Percentiles rank a stretch among this genome's conserved stretches.
Evolutionary conservation across 2,329 filamentous ascomycete genomes (phyloP).

Genomic region (Stachybotrys chlorohalonatus): DNA sequence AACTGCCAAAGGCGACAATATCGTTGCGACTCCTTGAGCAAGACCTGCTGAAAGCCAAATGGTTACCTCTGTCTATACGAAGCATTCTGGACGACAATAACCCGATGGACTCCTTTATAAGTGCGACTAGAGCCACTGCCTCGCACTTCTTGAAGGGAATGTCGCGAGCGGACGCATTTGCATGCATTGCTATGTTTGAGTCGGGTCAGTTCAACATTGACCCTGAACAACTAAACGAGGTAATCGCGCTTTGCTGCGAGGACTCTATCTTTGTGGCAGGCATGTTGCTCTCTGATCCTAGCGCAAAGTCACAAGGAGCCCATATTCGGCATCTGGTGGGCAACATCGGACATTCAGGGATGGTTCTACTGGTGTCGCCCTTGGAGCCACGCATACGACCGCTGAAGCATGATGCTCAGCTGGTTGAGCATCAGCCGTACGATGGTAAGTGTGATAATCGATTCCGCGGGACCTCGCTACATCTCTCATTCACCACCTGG

Average conservation of each 20-base stretch:
- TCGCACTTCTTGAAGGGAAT: slow-evolving; percentile 1
- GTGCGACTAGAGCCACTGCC: background rate
- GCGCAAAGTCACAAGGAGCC: background rate
- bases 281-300: slow-evolving; percentile 4
- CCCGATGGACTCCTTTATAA: background rate
- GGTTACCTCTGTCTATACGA: slow-evolving; percentile 1
- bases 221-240: slow-evolving; percentile 1
- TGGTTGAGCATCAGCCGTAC: slow-evolving; percentile 1
- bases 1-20: slow-evolving; percentile 1
- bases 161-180: slow-evolving; percentile 2
- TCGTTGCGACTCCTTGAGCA: slow-evolving; percentile 3
- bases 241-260: slow-evolving; percentile 3
- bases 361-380: slow-evolving; percentile 5
- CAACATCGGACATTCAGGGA: slow-evolving; percentile 4
- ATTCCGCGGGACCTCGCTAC: slow-evolving; percentile 6
- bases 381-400: slow-evolving; percentile 2
- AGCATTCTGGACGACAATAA: background rate
- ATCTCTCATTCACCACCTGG: slow-evolving; percentile 11
- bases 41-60: slow-evolving; percentile 1
- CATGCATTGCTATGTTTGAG: slow-evolving; percentile 5
- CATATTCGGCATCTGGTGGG: slow-evolving; percentile 3
- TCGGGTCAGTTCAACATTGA: slow-evolving; percentile 3
- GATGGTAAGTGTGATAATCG: slow-evolving; percentile 1
- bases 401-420: background rate
- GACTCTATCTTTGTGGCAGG: slow-evolving; percentile 4